Base-by-base conservation (phyloP, 129 eudicot species). In the Chrysanthemum makinoi region DNA sequence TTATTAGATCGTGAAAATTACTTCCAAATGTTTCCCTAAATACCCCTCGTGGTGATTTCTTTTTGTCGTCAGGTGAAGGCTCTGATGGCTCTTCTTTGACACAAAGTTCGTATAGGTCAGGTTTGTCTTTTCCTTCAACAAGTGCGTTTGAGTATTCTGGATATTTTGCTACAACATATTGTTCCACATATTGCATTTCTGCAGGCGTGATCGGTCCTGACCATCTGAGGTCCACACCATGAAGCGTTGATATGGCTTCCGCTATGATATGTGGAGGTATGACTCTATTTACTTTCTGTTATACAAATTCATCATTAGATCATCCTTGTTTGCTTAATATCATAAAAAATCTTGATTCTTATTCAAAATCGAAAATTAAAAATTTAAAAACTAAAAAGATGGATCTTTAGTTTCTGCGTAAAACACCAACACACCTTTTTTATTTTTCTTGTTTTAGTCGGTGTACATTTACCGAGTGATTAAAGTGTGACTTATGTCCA, bases 181-280 rank as follows among this genome's bases (percentile, higher is more conserved):
- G 86, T 73, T 88, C 95, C 15, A 88, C 95, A 15, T 88, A 88
- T 63, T 88, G 87, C 95, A 80, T 88, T 79, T 88, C 95, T 7
- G 95, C 81, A 0, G 88, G 90, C 9, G 95, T 88, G 54, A 88
- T 85, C 0, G 90, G 90, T 24, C 95, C 95, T 5, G 95, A 88
- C 95, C 95, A 88, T 76, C 95, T 78, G 14, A 88, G 84, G 78
- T 88, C 90, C 18, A 79, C 81, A n/a, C 88, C 95, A 50, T 83
- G 95, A 50, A 88, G 84, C 35, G 90, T 85, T 16, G 90, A 83
- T 75, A 88, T 88, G 72, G 95, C 95, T 79, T 88, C 95, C 9
- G 95, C 95, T 17, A 88, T 83, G 74, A 88, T 85, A 76, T 88
- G 95, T 22, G 95, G 84, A 17, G 95, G 95, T 75, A 88, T 88